A percentile compares a stretch with the other conserved stretches of the same genome.
Conservation (phyloP, 345 rosid species). For the Camelina sativa region DNA sequence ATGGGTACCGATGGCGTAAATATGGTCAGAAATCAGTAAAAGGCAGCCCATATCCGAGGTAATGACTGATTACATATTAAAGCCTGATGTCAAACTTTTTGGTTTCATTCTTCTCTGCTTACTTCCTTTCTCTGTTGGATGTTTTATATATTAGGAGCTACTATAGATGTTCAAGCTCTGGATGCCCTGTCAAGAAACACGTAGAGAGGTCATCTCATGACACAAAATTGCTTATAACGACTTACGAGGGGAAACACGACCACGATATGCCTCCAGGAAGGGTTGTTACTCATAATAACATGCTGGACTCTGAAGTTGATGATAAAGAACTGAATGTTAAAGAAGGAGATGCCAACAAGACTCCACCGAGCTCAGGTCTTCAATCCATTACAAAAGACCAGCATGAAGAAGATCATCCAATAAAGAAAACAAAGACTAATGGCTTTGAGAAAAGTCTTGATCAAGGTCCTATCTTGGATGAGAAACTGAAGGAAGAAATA, state of each 20-base stretch:
- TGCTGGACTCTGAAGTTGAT: slow-evolving; percentile 36
- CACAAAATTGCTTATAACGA: slow-evolving; percentile 68
- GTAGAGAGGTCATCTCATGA: slow-evolving; percentile 82
- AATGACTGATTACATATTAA: slow-evolving; percentile 12
- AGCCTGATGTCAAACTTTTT: background rate
- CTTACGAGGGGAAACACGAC: slow-evolving; percentile 89
- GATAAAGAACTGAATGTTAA: slow-evolving; percentile 49
- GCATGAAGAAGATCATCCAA: slow-evolving; percentile 40
- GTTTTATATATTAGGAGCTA: slow-evolving; percentile 67
- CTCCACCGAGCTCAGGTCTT: slow-evolving; percentile 40
- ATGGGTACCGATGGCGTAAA: slow-evolving; percentile 98
- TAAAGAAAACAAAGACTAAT: slow-evolving; percentile 41
- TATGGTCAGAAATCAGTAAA: slow-evolving; percentile 97
- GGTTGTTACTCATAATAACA: slow-evolving; percentile 61
- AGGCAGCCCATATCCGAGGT: slow-evolving; percentile 98
- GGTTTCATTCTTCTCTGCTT: background rate
- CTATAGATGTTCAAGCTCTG: slow-evolving; percentile 90
- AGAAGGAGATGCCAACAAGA: slow-evolving; percentile 44
- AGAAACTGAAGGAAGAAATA: slow-evolving; percentile 37
- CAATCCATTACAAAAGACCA: slow-evolving; percentile 26
- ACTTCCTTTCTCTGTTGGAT: background rate
- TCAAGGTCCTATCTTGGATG: slow-evolving; percentile 37
- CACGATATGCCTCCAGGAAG: slow-evolving; percentile 84
- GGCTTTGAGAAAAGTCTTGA: slow-evolving; percentile 33
- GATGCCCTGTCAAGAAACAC: slow-evolving; percentile 92